These are phyloP conservation scores for Trichosporon sp. DNA, from an alignment of 1,284 basidiomycete genomes.

Conservation along the genomic window DNA sequence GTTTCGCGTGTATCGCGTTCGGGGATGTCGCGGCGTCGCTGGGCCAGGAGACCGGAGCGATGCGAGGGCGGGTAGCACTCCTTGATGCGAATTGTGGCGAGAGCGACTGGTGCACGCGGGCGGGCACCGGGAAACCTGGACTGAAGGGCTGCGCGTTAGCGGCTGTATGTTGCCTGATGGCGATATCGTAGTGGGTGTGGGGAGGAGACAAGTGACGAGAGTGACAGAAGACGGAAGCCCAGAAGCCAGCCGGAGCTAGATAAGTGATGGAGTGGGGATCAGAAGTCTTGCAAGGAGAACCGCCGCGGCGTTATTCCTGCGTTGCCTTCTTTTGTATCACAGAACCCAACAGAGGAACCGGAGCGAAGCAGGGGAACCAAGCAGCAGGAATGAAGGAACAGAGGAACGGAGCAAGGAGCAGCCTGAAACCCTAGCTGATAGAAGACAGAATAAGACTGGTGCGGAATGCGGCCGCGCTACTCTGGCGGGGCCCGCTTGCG, in stretches of 20 bases:
- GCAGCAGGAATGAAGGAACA: neutral
- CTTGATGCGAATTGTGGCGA: slow-evolving; percentile 10
- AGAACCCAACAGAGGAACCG: neutral
- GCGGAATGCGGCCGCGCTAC: slow-evolving; percentile 1
- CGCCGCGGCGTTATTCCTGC: neutral
- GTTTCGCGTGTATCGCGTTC: neutral
- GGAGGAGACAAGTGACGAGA: neutral
- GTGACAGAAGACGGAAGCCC: neutral
- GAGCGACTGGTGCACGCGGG: neutral
- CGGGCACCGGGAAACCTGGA: slow-evolving; percentile 12
- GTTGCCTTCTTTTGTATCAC: slow-evolving; percentile 14
- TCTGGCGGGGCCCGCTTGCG: too few relatives aligned
- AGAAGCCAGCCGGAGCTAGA: neutral
- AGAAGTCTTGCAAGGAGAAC: neutral
- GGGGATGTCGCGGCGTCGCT: neutral
- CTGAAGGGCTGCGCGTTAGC: slow-evolving; percentile 2
- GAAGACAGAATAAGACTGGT: slow-evolving; percentile 9
- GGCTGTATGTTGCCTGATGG: neutral
- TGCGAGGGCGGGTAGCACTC: neutral
- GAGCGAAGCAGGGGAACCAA: neutral
- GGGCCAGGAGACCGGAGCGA: slow-evolving; percentile 15
- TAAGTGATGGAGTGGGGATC: neutral
- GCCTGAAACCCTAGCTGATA: slow-evolving; percentile 7
- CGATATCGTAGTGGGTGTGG: neutral
- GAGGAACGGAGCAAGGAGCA: neutral